Conservation (phyloP, 139 green algal species). For the Chlamydomonas schloesseri region DNA sequence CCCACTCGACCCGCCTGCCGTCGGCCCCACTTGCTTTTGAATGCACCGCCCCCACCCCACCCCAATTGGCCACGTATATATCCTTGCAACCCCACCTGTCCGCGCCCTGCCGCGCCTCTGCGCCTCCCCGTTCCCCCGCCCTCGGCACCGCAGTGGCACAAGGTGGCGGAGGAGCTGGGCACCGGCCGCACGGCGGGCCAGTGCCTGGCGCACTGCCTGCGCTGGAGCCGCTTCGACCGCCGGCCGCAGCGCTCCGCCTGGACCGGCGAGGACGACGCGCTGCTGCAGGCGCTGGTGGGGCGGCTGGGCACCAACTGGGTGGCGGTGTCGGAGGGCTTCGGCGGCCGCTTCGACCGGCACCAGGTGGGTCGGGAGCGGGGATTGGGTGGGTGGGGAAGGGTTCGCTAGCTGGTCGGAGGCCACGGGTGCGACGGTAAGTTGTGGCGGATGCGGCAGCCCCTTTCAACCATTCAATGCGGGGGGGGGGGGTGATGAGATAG, state of each 20-base stretch:
- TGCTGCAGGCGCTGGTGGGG: slow-evolving; percentile 41
- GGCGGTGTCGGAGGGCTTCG: slow-evolving; percentile 35
- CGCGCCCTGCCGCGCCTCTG: background rate
- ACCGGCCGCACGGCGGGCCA: slow-evolving; percentile 42
- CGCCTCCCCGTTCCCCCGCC: background rate
- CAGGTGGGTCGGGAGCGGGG: slow-evolving; percentile 16
- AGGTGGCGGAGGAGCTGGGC: slow-evolving; percentile 46
- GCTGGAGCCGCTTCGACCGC: slow-evolving; percentile 19
- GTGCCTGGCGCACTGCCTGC: slow-evolving; percentile 49
- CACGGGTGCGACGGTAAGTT: too few species aligned
- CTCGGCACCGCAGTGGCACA: slow-evolving; percentile 22
- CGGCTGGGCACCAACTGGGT: slow-evolving; percentile 43
- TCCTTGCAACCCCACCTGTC: background rate
- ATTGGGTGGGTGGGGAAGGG: background rate
- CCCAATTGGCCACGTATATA: too few species aligned
- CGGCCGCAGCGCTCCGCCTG: slow-evolving; percentile 14
- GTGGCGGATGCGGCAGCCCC: too few species aligned
- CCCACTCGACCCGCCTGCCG: too few species aligned
- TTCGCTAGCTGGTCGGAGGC: background rate
- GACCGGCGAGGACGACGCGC: slow-evolving; percentile 37
- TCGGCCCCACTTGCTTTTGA: too few species aligned
- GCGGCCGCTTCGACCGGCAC: slow-evolving; percentile 49
- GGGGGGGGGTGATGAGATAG: too few species aligned
- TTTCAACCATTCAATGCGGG: too few species aligned
- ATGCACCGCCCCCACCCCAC: too few species aligned